These are phyloP conservation scores for Rhodomyrtus tomentosa DNA, from an alignment of 345 rosid species.

Conservation along the genomic window DNA sequence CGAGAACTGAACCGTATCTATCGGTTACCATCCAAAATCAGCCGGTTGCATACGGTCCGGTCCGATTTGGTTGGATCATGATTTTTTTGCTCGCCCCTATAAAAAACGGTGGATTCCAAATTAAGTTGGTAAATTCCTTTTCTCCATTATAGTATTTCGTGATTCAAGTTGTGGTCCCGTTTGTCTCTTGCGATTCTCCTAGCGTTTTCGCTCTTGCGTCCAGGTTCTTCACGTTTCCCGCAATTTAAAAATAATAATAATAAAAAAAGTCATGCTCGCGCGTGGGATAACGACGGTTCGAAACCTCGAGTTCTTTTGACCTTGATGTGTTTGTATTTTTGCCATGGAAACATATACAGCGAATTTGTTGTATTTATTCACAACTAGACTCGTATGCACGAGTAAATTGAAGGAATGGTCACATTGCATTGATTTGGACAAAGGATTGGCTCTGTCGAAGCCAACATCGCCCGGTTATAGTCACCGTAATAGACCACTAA, in stretches of 20 bases:
- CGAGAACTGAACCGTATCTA: too few species aligned
- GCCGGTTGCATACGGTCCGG: too few species aligned
- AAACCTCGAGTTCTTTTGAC: neutral
- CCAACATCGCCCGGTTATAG: neutral
- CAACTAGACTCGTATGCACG: neutral
- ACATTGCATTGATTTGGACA: neutral
- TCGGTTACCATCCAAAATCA: too few species aligned
- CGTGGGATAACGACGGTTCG: neutral
- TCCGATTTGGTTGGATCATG: too few species aligned
- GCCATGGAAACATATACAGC: neutral
- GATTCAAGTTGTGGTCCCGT: neutral
- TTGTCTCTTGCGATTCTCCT: neutral
- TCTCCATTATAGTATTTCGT: too few species aligned
- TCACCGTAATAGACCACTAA: neutral
- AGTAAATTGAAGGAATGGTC: neutral
- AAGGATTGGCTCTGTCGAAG: neutral
- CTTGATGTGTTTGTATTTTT: neutral
- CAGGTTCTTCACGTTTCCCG: neutral
- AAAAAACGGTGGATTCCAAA: too few species aligned
- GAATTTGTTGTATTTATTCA: neutral
- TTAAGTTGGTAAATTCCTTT: too few species aligned
- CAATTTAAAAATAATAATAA: too few species aligned
- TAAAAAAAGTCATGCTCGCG: too few species aligned
- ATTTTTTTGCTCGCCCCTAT: too few species aligned
- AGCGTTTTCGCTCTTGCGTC: neutral